These are phyloP conservation scores for Colletotrichum costaricense DNA, from an alignment of 2,329 filamentous ascomycete genomes.

Conservation along the genomic window DNA sequence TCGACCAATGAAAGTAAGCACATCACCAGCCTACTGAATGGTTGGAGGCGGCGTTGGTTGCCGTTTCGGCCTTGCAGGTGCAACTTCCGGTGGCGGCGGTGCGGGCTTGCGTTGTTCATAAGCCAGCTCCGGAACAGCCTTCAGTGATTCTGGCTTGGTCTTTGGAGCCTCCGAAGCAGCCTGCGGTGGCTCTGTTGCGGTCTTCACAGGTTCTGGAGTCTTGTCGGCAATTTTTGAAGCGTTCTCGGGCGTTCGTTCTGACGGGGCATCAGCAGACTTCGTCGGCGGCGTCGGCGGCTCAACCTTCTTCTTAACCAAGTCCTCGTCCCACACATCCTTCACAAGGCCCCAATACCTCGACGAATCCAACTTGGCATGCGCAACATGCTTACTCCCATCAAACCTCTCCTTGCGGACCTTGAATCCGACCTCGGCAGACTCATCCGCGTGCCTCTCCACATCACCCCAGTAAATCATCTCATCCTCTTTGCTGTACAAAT, in stretches of 20 bases:
- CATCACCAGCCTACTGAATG: not conserved
- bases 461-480: slow-evolving; percentile 57
- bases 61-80: slow-evolving; percentile 7
- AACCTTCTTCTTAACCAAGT: not conserved
- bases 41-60: slow-evolving; percentile 26
- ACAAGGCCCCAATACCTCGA: slow-evolving; percentile 63
- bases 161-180: not conserved
- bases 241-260: not conserved
- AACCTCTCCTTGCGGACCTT: slow-evolving; percentile 58
- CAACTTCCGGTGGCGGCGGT: not conserved
- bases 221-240: not conserved
- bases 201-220: not conserved
- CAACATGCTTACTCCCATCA: slow-evolving; percentile 60
- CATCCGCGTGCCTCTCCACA: slow-evolving; percentile 59
- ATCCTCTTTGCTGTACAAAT: slow-evolving; percentile 64
- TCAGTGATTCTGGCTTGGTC: not conserved
- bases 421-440: slow-evolving; percentile 53
- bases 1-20: not conserved
- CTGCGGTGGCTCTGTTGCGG: not conserved
- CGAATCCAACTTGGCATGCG: slow-evolving; percentile 57
- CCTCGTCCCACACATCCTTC: slow-evolving; percentile 56
- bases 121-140: not conserved
- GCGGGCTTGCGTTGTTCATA: not conserved
- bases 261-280: not conserved
- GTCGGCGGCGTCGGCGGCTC: not conserved